Percentiles rank a stretch among this genome's conserved stretches.
Evolutionary conservation across 2,329 filamentous ascomycete genomes (phyloP).

Genomic region (Knufia fluminis): DNA sequence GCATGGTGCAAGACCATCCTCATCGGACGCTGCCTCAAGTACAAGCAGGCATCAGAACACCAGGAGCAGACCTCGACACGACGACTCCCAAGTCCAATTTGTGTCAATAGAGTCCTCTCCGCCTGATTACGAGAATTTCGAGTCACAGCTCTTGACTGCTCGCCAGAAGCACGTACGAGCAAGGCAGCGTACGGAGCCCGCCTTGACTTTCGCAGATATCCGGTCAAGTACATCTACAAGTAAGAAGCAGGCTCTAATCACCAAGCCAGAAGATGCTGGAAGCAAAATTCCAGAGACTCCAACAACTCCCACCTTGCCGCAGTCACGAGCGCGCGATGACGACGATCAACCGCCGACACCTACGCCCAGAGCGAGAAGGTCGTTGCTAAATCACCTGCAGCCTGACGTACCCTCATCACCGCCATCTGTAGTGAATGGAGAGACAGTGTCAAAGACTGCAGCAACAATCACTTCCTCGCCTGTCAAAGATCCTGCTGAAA

Average conservation of each 20-base stretch:
- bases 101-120: slow-evolving; percentile 56
- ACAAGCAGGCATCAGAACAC: slow-evolving; percentile 22
- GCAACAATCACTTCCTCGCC: slow-evolving; percentile 15
- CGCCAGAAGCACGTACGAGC: slow-evolving; percentile 69
- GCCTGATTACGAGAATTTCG: slow-evolving; percentile 37
- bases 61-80: slow-evolving; percentile 55
- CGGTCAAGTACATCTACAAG: slow-evolving; percentile 43
- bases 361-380: slow-evolving; percentile 20
- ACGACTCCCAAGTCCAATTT: slow-evolving; percentile 76
- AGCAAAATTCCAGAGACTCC: slow-evolving; percentile 14
- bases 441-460: background rate
- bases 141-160: slow-evolving; percentile 69
- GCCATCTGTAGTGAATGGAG: slow-evolving; percentile 16
- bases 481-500: slow-evolving; percentile 7
- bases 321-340: slow-evolving; percentile 14
- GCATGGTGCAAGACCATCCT: background rate
- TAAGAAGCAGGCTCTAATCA: slow-evolving; percentile 7
- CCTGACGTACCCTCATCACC: slow-evolving; percentile 23
- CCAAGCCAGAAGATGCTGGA: slow-evolving; percentile 15
- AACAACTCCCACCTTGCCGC: slow-evolving; percentile 19
- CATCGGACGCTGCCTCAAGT: background rate
- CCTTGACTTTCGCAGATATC: slow-evolving; percentile 59
- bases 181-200: slow-evolving; percentile 55
- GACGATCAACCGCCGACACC: slow-evolving; percentile 20
- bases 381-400: slow-evolving; percentile 14